These are phyloP conservation scores for Solanum chiquidenum DNA, from an alignment of 257 asterid genomes.

Conservation along the genomic window DNA sequence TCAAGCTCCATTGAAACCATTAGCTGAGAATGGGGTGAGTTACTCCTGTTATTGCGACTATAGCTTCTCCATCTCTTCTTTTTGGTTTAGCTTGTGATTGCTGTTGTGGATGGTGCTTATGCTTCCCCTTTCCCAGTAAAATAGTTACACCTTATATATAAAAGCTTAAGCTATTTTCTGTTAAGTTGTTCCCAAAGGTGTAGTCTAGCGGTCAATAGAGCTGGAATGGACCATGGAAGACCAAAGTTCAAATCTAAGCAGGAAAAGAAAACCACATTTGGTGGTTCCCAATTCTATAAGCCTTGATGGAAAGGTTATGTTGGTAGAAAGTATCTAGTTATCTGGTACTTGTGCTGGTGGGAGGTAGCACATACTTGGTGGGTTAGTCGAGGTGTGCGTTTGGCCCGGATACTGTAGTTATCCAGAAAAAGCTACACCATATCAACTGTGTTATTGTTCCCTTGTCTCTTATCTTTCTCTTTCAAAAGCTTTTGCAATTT, in stretches of 20 bases:
- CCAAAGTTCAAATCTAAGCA: not conserved
- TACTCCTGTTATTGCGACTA: not conserved
- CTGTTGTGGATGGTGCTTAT: not conserved
- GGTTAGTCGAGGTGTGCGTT: not conserved
- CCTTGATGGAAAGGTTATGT: not conserved
- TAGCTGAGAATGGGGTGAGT: constrained; percentile 87
- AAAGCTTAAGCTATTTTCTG: not conserved
- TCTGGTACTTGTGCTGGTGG: not conserved
- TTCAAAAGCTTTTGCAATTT: not conserved
- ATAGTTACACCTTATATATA: not conserved
- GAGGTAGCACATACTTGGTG: not conserved
- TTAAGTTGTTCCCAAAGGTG: not conserved
- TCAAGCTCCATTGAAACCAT: constrained; percentile 85
- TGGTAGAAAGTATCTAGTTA: not conserved
- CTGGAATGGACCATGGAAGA: not conserved
- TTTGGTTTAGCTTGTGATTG: not conserved
- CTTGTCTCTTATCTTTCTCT: not conserved
- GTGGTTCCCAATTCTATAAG: not conserved
- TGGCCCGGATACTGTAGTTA: not conserved
- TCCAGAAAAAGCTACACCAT: not conserved
- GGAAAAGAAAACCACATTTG: not conserved
- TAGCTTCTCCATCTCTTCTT: not conserved
- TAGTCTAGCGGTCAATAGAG: not conserved
- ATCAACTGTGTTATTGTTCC: not conserved
- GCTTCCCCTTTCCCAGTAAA: not conserved